Evolutionary conservation across 2,329 filamentous ascomycete genomes (phyloP).

Genomic region (Ploettnerulaceae sp.): DNA sequence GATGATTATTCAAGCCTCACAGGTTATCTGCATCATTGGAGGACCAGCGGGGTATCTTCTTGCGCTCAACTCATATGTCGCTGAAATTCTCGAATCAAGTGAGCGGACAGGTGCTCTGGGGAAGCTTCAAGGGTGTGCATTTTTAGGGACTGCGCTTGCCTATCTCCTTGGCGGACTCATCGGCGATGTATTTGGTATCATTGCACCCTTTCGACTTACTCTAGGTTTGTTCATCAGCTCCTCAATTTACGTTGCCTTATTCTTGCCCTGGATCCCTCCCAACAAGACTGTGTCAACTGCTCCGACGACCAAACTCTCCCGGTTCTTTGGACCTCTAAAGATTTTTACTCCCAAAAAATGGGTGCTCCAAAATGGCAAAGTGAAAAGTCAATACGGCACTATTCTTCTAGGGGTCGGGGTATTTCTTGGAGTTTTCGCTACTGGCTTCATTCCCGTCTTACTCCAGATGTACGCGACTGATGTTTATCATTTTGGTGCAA

Average conservation of each 20-base stretch:
- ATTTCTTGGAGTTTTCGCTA: conserved; percentile 64
- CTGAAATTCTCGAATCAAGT: conserved; percentile 56
- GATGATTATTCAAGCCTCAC: conserved; percentile 60
- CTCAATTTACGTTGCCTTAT: conserved; percentile 38
- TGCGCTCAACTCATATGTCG: conserved; percentile 62
- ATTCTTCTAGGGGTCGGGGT: conserved; percentile 60
- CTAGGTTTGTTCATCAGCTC: conserved; percentile 49
- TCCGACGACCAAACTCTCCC: conserved; percentile 39
- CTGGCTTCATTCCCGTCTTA: conserved; percentile 60
- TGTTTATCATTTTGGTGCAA: conserved; percentile 40
- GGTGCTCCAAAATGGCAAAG: conserved; percentile 44
- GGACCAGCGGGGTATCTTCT: conserved; percentile 66
- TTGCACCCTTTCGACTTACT: conserved; percentile 60
- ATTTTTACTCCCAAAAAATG: conserved; percentile 56
- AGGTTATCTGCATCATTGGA: conserved; percentile 63
- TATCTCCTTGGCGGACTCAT: conserved; percentile 61
- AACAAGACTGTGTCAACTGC: conserved; percentile 36
- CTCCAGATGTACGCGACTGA: conserved; percentile 46
- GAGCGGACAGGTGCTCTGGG: conserved; percentile 62
- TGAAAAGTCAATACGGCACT: conserved; percentile 55
- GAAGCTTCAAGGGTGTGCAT: conserved; percentile 59
- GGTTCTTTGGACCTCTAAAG: conserved; percentile 59
- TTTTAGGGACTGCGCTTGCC: conserved; percentile 61
- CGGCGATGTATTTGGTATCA: conserved; percentile 58
- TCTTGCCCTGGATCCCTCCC: conserved; percentile 46